A percentile compares a stretch with the other conserved stretches of the same genome.
Conservation (phyloP, 2,329 filamentous ascomycete genomes). For the Penicillium sclerotiorum region DNA sequence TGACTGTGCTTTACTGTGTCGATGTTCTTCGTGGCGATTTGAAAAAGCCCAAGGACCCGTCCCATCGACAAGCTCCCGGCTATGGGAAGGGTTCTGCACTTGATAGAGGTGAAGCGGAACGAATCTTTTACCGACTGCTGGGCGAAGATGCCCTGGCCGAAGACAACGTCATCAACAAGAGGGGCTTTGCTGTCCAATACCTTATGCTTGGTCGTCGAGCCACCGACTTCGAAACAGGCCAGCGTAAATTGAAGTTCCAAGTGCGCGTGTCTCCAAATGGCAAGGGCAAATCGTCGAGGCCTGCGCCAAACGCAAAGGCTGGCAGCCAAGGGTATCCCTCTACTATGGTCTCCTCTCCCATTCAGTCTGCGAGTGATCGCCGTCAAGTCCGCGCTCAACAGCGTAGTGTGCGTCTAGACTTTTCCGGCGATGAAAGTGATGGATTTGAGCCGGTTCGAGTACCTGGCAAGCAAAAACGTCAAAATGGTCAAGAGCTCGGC, state of each 20-base stretch:
- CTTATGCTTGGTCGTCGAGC: conserved; percentile 47
- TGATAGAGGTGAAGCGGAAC: conserved; percentile 75
- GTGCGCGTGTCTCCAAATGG: conserved; percentile 53
- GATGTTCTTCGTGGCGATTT: conserved; percentile 77
- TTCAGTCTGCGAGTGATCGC: conserved; percentile 50
- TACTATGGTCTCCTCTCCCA: conserved; percentile 68
- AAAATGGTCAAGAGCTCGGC: conserved; percentile 37
- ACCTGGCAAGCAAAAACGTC: conserved; percentile 33
- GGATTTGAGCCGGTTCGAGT: conserved; percentile 47
- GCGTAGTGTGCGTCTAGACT: conserved; percentile 25
- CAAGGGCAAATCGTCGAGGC: conserved; percentile 35
- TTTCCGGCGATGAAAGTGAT: conserved; percentile 43
- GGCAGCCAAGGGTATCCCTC: conserved; percentile 58
- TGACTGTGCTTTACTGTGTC: conserved; percentile 79
- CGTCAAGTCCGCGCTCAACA: conserved; percentile 33
- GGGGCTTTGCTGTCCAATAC: conserved; percentile 74
- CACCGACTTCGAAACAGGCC: conserved; percentile 50
- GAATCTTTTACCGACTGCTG: conserved; percentile 77
- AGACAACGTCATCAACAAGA: conserved; percentile 65
- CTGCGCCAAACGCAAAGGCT: conserved; percentile 35
- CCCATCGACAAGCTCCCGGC: conserved; percentile 57
- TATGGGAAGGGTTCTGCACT: conserved; percentile 71
- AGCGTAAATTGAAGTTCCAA: conserved; percentile 54
- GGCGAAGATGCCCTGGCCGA: conserved; percentile 74
- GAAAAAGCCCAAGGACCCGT: conserved; percentile 57